Evolutionary conservation across 306 rosid genomes (phyloP).

Genomic region (Medicago arabica): DNA sequence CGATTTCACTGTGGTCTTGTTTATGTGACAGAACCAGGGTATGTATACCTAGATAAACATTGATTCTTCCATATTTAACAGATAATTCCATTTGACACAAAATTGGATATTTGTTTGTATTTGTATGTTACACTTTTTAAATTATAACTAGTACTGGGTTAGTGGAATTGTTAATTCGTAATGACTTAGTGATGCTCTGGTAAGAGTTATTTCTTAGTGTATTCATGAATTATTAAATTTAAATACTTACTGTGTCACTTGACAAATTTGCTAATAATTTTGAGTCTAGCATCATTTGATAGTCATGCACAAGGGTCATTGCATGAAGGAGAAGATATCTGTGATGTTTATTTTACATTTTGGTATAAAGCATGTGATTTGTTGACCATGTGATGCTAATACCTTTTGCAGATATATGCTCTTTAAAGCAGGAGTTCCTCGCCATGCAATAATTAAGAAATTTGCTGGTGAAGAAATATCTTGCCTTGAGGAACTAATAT

Average conservation of each 20-base stretch:
- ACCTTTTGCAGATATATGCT: constrained; percentile 81
- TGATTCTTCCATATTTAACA: constrained; percentile 12
- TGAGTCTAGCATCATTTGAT: constrained; percentile 15
- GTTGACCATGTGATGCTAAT: constrained; percentile 31
- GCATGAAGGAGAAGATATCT: constrained; percentile 14
- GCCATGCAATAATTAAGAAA: constrained; percentile 93
- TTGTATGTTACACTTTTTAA: background rate
- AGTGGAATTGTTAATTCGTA: constrained; percentile 1
- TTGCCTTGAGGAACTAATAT: constrained; percentile 67
- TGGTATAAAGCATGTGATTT: constrained; percentile 31
- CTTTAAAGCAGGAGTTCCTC: constrained; percentile 91
- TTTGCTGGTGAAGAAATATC: constrained; percentile 94
- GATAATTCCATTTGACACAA: constrained; percentile 24
- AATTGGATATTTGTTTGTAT: constrained; percentile 23
- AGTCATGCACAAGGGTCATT: constrained; percentile 21
- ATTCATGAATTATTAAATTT: constrained; percentile 3
- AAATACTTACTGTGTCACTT: background rate
- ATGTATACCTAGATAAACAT: constrained; percentile 48
- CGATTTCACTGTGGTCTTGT: constrained; percentile 94
- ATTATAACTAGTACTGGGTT: constrained; percentile 12
- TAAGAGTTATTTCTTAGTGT: constrained; percentile 11
- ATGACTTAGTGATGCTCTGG: constrained; percentile 17
- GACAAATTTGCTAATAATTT: constrained; percentile 31
- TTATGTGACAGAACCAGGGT: constrained; percentile 96
- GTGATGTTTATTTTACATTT: constrained; percentile 29